Conservation (phyloP, 129 eudicot genomes). For the Scalesia atractyloides region DNA sequence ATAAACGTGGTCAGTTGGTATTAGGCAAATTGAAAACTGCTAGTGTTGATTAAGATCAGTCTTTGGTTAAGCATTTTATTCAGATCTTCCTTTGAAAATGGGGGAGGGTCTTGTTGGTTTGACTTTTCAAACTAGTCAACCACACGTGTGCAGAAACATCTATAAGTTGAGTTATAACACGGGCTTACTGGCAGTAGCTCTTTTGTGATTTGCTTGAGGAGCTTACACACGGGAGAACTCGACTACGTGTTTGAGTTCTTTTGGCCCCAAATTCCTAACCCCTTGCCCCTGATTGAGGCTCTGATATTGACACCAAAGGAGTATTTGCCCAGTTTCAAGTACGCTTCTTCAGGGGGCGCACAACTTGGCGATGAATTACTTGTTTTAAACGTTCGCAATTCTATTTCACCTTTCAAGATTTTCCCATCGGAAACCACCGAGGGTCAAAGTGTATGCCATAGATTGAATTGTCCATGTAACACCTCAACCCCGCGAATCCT, state of each 20-base stretch:
- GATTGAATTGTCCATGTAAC: too few relatives aligned
- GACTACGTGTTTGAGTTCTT: neutral
- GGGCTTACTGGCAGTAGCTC: neutral
- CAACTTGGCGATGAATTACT: neutral
- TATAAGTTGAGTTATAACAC: neutral
- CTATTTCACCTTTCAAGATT: neutral
- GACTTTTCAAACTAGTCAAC: neutral
- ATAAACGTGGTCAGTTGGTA: neutral
- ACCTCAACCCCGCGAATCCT: too few relatives aligned
- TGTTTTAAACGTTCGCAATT: neutral
- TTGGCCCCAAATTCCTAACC: neutral
- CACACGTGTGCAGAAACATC: neutral
- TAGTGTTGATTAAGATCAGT: neutral
- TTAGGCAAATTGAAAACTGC: neutral
- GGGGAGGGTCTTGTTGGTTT: neutral
- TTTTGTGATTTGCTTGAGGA: slow-evolving; percentile 5
- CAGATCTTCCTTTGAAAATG: neutral
- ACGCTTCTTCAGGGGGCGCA: neutral
- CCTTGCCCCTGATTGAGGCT: neutral
- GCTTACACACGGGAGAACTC: neutral
- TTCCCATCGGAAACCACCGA: neutral
- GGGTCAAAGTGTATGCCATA: too few relatives aligned
- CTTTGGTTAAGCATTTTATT: neutral
- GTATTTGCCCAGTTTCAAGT: neutral
- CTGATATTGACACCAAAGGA: neutral